Conservation (phyloP, 2,329 filamentous ascomycete species). For the Aspergillus spinulosporus region DNA sequence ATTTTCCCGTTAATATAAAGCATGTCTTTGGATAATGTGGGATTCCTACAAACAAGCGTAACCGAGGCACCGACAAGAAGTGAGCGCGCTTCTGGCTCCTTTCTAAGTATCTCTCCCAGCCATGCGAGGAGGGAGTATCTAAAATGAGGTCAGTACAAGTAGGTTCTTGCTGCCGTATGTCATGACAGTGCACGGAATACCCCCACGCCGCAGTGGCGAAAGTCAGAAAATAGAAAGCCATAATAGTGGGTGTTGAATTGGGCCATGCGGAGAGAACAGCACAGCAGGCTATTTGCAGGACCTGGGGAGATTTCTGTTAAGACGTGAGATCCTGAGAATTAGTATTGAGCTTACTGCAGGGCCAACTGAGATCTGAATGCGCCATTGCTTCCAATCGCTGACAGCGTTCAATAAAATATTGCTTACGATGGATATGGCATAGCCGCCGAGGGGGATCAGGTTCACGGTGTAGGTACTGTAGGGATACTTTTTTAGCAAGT, state of each 20-base stretch:
- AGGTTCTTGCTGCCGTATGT: neutral
- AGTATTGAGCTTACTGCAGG: slow-evolving; percentile 8
- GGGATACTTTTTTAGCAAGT: no score
- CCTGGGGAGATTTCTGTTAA: neutral
- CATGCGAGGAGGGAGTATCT: slow-evolving; percentile 22
- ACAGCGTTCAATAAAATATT: slow-evolving; percentile 20
- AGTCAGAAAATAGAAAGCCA: slow-evolving; percentile 24
- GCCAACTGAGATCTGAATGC: slow-evolving; percentile 18
- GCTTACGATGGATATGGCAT: slow-evolving; percentile 21
- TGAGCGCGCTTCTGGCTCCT: slow-evolving; percentile 21
- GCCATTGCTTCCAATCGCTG: slow-evolving; percentile 25
- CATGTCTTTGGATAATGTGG: neutral
- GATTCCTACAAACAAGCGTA: slow-evolving; percentile 19
- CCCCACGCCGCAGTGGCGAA: slow-evolving; percentile 22
- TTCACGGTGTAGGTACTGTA: slow-evolving; percentile 24
- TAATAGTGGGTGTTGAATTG: slow-evolving; percentile 13
- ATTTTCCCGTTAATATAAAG: neutral
- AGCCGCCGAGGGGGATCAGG: slow-evolving; percentile 23
- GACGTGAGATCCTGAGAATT: neutral
- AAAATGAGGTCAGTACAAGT: neutral
- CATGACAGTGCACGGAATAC: neutral
- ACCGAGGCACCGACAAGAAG: slow-evolving; percentile 22
- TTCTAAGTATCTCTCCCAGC: slow-evolving; percentile 21
- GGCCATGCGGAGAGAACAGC: slow-evolving; percentile 16
- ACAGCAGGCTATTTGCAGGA: slow-evolving; percentile 11